phyloP scores from a whole-genome alignment of 2,329 filamentous ascomycete genomes.

The Trichoderma harzianum region DNA sequence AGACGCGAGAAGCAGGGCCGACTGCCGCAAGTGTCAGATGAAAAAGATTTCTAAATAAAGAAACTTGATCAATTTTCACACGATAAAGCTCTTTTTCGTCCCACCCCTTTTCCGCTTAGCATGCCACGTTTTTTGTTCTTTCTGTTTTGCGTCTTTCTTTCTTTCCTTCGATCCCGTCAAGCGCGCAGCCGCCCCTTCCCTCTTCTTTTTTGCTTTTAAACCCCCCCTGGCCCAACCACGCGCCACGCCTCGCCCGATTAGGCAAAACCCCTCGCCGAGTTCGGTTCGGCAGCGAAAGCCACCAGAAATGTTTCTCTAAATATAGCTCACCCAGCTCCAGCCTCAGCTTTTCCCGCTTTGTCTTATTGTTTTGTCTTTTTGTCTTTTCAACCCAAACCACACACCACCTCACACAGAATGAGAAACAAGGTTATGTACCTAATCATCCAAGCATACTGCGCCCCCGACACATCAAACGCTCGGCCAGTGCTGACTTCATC shows the following conservation, averaged over 20 bases:
- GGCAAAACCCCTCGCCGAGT: not conserved
- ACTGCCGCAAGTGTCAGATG: not conserved
- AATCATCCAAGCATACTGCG: not conserved
- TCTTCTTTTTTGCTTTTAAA: not conserved
- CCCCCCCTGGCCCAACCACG: conserved; percentile 2
- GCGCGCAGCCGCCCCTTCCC: conserved; percentile 4
- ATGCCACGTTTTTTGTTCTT: not conserved
- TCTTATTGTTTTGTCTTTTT: not conserved
- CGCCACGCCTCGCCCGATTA: conserved; percentile 7
- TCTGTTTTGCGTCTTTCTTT: not conserved
- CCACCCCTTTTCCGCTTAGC: not conserved
- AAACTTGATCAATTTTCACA: not conserved
- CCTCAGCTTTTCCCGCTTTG: not conserved
- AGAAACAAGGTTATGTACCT: not conserved
- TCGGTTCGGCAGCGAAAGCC: not conserved
- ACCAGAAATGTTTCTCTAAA: not conserved
- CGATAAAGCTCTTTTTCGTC: not conserved
- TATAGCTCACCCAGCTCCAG: conserved; percentile 2
- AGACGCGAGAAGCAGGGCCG: not conserved
- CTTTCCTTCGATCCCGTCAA: not conserved
- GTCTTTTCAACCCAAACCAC: not conserved
- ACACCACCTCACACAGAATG: not conserved
- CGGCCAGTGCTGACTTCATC: not conserved
- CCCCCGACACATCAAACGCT: not conserved
- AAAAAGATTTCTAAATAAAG: conserved; percentile 6